Evolutionary conservation across 2,329 filamentous ascomycete genomes (phyloP), one percentile per base, ranked within the genome.

Genomic region (Talaromyces funiculosus): DNA sequence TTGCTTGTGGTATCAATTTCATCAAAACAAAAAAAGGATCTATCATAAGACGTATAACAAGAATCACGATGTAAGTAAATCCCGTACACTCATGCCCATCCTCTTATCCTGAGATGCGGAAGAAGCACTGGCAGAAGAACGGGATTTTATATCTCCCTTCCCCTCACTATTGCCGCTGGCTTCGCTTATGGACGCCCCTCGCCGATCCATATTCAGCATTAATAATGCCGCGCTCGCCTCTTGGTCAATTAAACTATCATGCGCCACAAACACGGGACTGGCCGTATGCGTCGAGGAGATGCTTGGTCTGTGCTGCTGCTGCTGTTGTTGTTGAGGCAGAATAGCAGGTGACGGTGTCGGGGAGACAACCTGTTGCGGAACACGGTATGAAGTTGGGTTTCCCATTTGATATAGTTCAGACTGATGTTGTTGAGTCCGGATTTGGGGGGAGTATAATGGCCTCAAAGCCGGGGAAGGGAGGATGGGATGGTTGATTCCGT

Each of bases 151-250:
- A 16, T 20, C 56, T n/a, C 38, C 56, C 9, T 29, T 33, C n/a
- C 31, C 35, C 2, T 6, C 20, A 45, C 40, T 14, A 24, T 3
- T 24, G 9, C 42, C 45, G n/a, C n/a, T 29, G 12, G 14, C 20
- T 42, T 53, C 57, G 53, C 57, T 59, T 6, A 53, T 51, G 9
- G 57, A 53, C 4, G 75, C 78, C 38, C 80, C 81, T 37, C 90
- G 81, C 42, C 90, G 84, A 71, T 94, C 91, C 58, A 82, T 86
- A 66, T 92, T 95, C 62, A 97, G 78, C 92, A 96, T 96, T 72
- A 96, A 75, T 66, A 96, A 73, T 3, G 92, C 92, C 12, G 90
- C 88, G 7, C 91, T 94, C 1, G 91, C 92, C 72, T 94, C 90
- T 63, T 92, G 87, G 64, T 90, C 88, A 38, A 89, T 79, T 60